Base-by-base conservation (phyloP, 768 basidiomycete species). In the Termitomyces sp. region DNA sequence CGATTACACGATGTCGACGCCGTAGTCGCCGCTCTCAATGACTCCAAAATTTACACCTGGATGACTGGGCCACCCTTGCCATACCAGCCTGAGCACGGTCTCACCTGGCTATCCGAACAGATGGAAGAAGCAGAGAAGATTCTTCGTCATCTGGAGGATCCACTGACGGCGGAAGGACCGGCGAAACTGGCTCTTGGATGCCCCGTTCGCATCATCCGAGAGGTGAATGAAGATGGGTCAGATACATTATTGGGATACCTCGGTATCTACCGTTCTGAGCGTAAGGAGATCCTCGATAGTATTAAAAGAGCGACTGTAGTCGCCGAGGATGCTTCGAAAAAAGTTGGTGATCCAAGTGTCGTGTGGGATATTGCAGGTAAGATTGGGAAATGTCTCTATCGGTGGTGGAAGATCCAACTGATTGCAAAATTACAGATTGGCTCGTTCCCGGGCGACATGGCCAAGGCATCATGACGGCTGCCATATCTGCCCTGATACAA, bases 291-390 rank as follows among this genome's bases (percentile, higher is more conserved):
- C 17, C 47, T 54, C 21, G 73, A 80, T 55, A 48, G 59, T 8
- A 66, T 64, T 55, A 64, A 67, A 54, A 66, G 59, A 51, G 40
- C 37, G 21, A 26, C 33, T 23, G 64, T 72, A 12, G 60, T 64
- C n/a, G 64, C 66, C 42, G 73, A 71, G 58, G 82, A 84, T 62
- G 58, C 63, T 7, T 58, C 54, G 12, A 73, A 70, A 50, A 55
- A 54, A 15, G 56, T 65, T 11, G 81, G 80, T 5, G 79, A 83
- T 62, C 72, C 77, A 3, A 65, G 64, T 23, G 81, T 82, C 48
- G 61, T 78, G 19, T 83, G 79, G 79, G 68, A 68, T 15, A 68
- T 84, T 50, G 83, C 79, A 60, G 73, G 83, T 82, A 65, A 14
- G 76, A 28, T 28, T 3, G 19, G 17, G 40, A 33, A 33, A 33